Evolutionary conservation across 2,329 filamentous ascomycete genomes (phyloP), one percentile per base, ranked within the genome.

Genomic region (Eurotiales sp.): DNA sequence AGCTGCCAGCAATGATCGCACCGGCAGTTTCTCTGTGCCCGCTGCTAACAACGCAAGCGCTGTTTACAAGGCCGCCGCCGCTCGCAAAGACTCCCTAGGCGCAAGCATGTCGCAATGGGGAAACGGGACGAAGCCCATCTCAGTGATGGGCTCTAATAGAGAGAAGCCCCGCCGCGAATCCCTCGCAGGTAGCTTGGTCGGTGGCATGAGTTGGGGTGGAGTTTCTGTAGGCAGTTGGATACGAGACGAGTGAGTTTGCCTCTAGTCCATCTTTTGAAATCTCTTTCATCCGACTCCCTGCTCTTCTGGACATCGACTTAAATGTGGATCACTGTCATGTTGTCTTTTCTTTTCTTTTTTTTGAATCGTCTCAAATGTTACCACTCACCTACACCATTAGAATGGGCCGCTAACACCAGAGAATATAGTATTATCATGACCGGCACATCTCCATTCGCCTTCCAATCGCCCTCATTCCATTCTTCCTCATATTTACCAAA

Each of bases 221-320:
- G 84, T 96, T 55, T 97, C 92, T 8, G 89, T 97, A 58, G 92
- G 92, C 56, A 97, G 92, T 65, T 97, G 95, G 78, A 93, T 99
- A 71, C 82, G 89, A 70, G 92, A 99, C 75, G 93, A 99, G 93
- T 99, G n/a, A 41, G 55, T 56, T 44, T 21, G 25, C 41, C 32
- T 10, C 15, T 29, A 34, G 10, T 22, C 19, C n/a, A n/a, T n/a
- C n/a, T n/a, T n/a, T n/a, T n/a, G n/a, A n/a, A n/a, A n/a, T 48
- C 29, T 19, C 19, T 15, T 50, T 30, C 10, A 15, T 43, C 23
- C 11, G 23, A 43, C 19, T 14, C 11, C 8, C 19, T 21, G 19
- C 23, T 21, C 12, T 21, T 15, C 39, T 4, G 5, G 10, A 27
- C 25, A 27, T 27, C 25, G 25, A 27, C 25, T 27, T 10, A 27